phyloP scores from a whole-genome alignment of 345 rosid genomes.

The Erysimum cheiranthoides region DNA sequence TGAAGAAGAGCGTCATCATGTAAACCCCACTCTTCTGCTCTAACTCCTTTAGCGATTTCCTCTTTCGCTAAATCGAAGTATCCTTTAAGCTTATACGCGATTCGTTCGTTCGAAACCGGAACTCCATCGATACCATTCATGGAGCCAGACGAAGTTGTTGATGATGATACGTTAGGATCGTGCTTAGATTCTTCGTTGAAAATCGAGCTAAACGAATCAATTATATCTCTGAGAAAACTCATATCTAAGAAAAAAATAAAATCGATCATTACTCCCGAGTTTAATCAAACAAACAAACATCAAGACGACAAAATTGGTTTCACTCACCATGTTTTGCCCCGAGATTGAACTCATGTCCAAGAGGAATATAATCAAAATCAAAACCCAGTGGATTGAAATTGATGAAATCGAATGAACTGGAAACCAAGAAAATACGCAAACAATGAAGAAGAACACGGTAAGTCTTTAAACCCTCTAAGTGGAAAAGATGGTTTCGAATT shows the following conservation, averaged over 20 bases:
- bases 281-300: constrained; percentile 52
- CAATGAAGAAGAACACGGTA: background rate
- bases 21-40: constrained; percentile 95
- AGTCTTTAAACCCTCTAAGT: background rate
- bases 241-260: constrained; percentile 42
- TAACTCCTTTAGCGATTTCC: constrained; percentile 77
- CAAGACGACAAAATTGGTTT: background rate
- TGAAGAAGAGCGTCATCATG: constrained; percentile 76
- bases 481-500: background rate
- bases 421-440: constrained; percentile 9
- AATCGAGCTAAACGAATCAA: constrained; percentile 69
- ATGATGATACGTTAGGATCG: constrained; percentile 40
- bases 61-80: constrained; percentile 84
- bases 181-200: constrained; percentile 46
- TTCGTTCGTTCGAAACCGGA: constrained; percentile 68
- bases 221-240: constrained; percentile 67
- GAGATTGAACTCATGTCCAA: constrained; percentile 30
- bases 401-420: constrained; percentile 5
- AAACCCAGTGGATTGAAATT: background rate
- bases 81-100: constrained; percentile 90
- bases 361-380: constrained; percentile 14
- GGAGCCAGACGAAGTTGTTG: constrained; percentile 26
- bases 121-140: constrained; percentile 60
- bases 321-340: constrained; percentile 31
- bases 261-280: constrained; percentile 59